A percentile compares a stretch with the other conserved stretches of the same genome.
Evolutionary conservation across 1,284 basidiomycete genomes (phyloP).

Genomic region (Ustilago cynodontis): DNA sequence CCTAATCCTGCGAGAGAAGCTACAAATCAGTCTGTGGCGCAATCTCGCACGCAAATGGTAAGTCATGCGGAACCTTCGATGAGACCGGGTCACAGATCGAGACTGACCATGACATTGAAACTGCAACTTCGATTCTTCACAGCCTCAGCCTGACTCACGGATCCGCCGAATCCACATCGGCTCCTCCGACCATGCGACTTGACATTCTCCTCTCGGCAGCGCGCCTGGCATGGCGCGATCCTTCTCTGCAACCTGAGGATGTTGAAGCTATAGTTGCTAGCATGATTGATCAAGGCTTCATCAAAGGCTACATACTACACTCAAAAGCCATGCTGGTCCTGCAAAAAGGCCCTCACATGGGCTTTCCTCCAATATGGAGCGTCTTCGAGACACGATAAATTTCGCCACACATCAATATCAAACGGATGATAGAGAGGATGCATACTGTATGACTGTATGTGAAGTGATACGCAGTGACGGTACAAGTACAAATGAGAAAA

Average conservation of each 20-base stretch:
- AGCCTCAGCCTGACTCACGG: constrained; percentile 24
- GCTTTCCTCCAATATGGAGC: constrained; percentile 67
- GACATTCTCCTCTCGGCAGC: constrained; percentile 63
- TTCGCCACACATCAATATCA: neutral
- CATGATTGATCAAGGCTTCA: constrained; percentile 71
- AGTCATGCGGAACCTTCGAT: constrained; percentile 30
- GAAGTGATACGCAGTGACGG: neutral
- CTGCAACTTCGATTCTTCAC: neutral
- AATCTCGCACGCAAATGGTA: constrained; percentile 69
- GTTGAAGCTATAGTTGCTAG: constrained; percentile 70
- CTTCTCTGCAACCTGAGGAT: constrained; percentile 67
- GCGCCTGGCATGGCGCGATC: constrained; percentile 66
- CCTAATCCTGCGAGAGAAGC: constrained; percentile 70
- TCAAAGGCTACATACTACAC: constrained; percentile 71
- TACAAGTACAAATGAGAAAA: constrained; percentile 31
- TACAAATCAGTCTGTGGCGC: constrained; percentile 71
- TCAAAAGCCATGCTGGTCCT: constrained; percentile 69
- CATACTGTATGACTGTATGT: neutral
- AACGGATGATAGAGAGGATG: neutral
- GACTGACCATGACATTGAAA: neutral
- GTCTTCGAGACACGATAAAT: constrained; percentile 39
- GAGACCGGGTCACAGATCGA: neutral
- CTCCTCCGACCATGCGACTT: constrained; percentile 68
- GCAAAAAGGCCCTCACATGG: constrained; percentile 68
- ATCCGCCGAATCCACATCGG: constrained; percentile 32